These are phyloP conservation scores for Typha latifolia DNA, from an alignment of 176 grass and related monocot species.

Conservation along the genomic window DNA sequence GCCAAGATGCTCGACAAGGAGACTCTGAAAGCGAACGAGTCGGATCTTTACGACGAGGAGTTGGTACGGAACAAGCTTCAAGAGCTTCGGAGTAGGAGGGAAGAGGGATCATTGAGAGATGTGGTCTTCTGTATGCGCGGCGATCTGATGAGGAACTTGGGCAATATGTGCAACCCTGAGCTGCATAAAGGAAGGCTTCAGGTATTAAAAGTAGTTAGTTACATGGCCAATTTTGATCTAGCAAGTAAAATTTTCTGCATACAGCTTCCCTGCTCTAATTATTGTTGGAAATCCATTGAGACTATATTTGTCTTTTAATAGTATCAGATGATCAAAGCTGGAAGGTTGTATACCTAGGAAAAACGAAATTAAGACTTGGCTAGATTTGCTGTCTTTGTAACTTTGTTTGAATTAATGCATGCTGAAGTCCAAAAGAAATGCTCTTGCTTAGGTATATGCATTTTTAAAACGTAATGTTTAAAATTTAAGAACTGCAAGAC, in stretches of 20 bases:
- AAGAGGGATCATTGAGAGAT: conserved; percentile 68
- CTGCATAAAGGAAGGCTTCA: conserved; percentile 77
- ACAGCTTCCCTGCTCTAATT: no score
- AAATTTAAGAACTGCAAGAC: no score
- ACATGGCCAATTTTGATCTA: background rate
- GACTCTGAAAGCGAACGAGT: conserved; percentile 49
- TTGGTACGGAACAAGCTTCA: conserved; percentile 79
- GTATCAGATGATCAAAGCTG: no score
- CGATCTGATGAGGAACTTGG: conserved; percentile 76
- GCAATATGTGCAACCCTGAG: conserved; percentile 88
- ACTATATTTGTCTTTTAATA: no score
- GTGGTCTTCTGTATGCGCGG: conserved; percentile 89
- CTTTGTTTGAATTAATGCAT: no score
- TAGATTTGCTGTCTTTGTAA: no score
- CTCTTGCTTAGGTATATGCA: no score
- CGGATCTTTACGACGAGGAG: conserved; percentile 76
- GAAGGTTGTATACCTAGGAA: no score
- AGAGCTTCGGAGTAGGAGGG: conserved; percentile 57
- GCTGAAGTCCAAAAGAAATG: no score
- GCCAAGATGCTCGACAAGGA: conserved; percentile 83
- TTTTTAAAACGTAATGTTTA: no score
- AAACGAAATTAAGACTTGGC: no score
- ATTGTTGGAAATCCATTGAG: no score
- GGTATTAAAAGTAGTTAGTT: conserved; percentile 15
- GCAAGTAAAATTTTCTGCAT: background rate